Base-by-base conservation (phyloP, 2,329 filamentous ascomycete genomes). In the Byssochlamys sp. region DNA sequence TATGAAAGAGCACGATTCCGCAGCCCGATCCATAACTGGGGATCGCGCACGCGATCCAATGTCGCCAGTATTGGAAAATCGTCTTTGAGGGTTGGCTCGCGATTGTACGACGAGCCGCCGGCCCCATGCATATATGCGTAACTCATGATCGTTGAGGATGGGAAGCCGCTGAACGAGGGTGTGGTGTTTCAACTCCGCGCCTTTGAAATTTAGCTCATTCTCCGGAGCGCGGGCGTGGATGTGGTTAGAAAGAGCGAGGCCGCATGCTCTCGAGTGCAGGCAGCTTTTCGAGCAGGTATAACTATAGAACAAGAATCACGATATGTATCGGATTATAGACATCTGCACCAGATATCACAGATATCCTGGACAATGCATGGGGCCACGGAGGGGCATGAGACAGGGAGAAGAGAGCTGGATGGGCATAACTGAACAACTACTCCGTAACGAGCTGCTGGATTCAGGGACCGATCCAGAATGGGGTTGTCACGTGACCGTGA, bases 121-220 rank as follows among this genome's bases (percentile, higher is more conserved):
- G 63, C 59, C 55, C 58, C 64, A 28, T 63, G 67, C 54, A 66
- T 55, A 55, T 72, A 72, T 27, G 68, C 65, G 64, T 73, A 72
- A 59, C 66, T 73, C 71, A 73, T 73, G 51, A 59, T 65, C 56
- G 58, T 50, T 54, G 39, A 10, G 24, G 35, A 6, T 19, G 55
- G 59, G 53, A 59, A 57, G 59, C 57, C 54, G 57, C 58, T 28
- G 55, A 54, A 54, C 25, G 27, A 51, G 25, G 27, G 25, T 28
- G 24, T 27, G 19, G 2, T 26, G 19, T 26, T 28, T 26, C 49
- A 51, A 28, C 27, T 51, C 49, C 49, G 27, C 49, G 24, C 25
- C n/a, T 10, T 31, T 10, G 9, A 10, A 31, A 31, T 31, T 31
- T 31, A 45, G 12, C 39, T 45, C 39, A 45, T 45, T 24, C 39